Evolutionary conservation across 2,329 filamentous ascomycete genomes (phyloP).

Genomic region (Raffaelea ambrosiae): DNA sequence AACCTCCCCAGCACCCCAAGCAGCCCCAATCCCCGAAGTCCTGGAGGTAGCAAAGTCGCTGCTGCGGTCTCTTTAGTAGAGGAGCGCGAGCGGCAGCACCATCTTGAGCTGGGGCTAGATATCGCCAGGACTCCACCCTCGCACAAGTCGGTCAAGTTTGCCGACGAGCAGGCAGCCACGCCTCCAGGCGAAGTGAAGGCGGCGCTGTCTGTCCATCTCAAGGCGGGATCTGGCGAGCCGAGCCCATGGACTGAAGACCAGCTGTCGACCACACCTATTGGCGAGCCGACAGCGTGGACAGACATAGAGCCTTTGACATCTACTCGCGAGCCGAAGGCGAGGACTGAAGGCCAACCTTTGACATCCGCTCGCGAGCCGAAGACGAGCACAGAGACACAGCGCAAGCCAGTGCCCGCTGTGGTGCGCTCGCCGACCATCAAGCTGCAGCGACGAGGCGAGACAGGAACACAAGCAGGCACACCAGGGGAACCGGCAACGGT

Average conservation of each 20-base stretch:
- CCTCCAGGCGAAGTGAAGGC: neutral
- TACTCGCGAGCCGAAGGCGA: too few relatives aligned
- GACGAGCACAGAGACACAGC: too few relatives aligned
- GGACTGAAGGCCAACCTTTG: too few relatives aligned
- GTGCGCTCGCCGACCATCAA: conserved; percentile 33
- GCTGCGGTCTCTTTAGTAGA: conserved; percentile 24
- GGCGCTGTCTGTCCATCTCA: neutral
- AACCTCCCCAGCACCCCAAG: conserved; percentile 11
- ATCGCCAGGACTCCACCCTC: neutral
- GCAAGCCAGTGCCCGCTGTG: neutral
- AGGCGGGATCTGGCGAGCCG: too few relatives aligned
- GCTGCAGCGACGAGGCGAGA: conserved; percentile 34
- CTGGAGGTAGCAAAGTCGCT: conserved; percentile 17
- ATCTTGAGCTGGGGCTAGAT: too few relatives aligned
- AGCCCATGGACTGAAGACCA: too few relatives aligned
- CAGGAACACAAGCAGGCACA: conserved; percentile 21
- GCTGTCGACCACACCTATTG: too few relatives aligned
- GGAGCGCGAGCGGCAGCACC: conserved; percentile 11
- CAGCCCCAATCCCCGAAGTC: too few relatives aligned
- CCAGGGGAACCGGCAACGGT: conserved; percentile 16
- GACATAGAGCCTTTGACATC: too few relatives aligned
- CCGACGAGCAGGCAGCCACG: neutral
- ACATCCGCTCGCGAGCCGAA: too few relatives aligned
- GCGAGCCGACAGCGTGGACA: too few relatives aligned
- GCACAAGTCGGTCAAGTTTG: conserved; percentile 7